Evolutionary conservation across 768 basidiomycete species (phyloP), one percentile per base, ranked within the genome.

Genomic region (Boletus vermiculosoides): DNA sequence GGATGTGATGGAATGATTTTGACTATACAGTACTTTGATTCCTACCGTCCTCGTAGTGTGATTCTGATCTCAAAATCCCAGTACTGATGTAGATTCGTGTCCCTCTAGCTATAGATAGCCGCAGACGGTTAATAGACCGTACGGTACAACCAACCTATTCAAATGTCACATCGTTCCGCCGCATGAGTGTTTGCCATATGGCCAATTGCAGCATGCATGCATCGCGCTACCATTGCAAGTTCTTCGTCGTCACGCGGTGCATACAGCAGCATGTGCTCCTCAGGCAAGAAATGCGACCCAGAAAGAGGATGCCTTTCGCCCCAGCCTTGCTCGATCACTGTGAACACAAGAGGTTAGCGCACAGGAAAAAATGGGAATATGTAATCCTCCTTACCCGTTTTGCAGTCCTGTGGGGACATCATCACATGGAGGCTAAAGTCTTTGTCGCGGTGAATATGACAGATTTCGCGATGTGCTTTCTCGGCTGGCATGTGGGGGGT

Each of bases 261-360:
- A 47, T 54, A 60, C 13, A 60, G 25, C 18, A 59, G 20, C 31
- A 48, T 0, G 13, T 33, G 50, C 30, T 41, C 51, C 23, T 45
- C 53, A 30, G 50, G 57, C 23, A 60, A 22, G 40, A 47, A 47
- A 7, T 18, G 25, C 13, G 42, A 45, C 18, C 55, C 34, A 16
- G 55, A 23, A 22, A 46, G 37, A 23, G 45, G 50, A 39, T 52
- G 45, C 10, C 56, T 51, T 45, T 49, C 58, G 7, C 49, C 58
- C 49, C 39, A 51, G 9, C 49, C 55, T n/a, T 59, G 41, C 33
- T 52, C 33, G 45, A 59, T 58, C 40, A 58, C 50, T 52, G 22
- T n/a, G 7, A 36, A 18, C n/a, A 20, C 31, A 10, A 37, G 20
- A 11, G 20, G 9, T 54, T 36, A 18, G 41, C 5, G 8, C 41